Evolutionary conservation across 306 rosid species (phyloP).

Genomic region (Quercus aquifolioides): DNA sequence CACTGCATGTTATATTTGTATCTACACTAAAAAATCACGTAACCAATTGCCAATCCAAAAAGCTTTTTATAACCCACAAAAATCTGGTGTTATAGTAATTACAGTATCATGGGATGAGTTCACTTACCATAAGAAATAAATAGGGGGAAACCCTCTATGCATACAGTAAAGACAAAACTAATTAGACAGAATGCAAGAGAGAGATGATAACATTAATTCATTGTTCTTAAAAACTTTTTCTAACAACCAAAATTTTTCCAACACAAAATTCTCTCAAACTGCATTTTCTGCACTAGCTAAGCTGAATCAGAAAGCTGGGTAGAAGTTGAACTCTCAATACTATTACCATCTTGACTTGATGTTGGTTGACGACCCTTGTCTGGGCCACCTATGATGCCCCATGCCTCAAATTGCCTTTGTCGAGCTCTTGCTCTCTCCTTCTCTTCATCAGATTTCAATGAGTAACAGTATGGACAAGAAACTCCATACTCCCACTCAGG

Average conservation of each 20-base stretch:
- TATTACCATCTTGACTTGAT: slow-evolving; percentile 8
- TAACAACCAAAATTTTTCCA: too few species aligned
- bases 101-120: too few species aligned
- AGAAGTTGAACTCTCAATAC: slow-evolving; percentile 2
- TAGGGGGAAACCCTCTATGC: too few species aligned
- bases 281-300: slow-evolving; percentile 15
- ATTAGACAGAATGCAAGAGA: too few species aligned
- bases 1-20: too few species aligned
- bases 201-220: background rate
- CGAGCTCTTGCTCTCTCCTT: slow-evolving; percentile 95
- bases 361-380: slow-evolving; percentile 65
- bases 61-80: too few species aligned
- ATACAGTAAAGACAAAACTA: too few species aligned
- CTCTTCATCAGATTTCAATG: slow-evolving; percentile 74
- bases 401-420: slow-evolving; percentile 77
- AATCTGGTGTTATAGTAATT: too few species aligned
- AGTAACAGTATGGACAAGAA: slow-evolving; percentile 73
- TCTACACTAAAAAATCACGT: too few species aligned
- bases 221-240: background rate
- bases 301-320: slow-evolving; percentile 49
- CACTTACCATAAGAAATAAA: too few species aligned
- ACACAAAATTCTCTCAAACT: background rate
- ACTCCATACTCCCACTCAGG: slow-evolving; percentile 78
- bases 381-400: slow-evolving; percentile 95
- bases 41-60: too few species aligned